Conservation (phyloP, 495 filamentous ascomycete genomes). For the Tricharina praecox region DNA sequence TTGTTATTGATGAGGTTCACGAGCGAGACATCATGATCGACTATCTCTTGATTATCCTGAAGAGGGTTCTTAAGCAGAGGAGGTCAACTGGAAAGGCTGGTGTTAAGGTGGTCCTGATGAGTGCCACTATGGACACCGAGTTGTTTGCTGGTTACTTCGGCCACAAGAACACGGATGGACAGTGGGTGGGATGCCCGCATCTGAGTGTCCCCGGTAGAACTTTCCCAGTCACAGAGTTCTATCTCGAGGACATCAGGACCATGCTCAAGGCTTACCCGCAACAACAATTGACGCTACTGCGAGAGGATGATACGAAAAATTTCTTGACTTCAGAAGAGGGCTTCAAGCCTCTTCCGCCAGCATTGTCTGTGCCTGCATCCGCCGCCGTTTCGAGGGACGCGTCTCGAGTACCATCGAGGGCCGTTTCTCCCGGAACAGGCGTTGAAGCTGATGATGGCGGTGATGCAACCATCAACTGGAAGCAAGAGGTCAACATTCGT, state of each 20-base stretch:
- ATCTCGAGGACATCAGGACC: constrained; percentile 35
- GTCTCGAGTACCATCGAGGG: constrained; percentile 19
- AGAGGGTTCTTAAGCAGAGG: constrained; percentile 31
- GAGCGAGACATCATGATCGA: constrained; percentile 41
- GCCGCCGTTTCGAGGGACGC: constrained; percentile 14
- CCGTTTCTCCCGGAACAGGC: constrained; percentile 11
- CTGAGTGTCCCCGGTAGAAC: constrained; percentile 40
- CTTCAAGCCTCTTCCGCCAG: constrained; percentile 14
- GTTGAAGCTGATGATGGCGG: constrained; percentile 19
- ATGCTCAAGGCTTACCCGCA: constrained; percentile 26
- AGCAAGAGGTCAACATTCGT: constrained; percentile 27
- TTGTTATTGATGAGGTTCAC: constrained; percentile 47
- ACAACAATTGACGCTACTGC: constrained; percentile 19
- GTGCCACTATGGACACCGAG: constrained; percentile 40
- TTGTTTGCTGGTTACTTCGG: constrained; percentile 41
- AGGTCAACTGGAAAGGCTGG: constrained; percentile 25
- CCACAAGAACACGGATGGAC: constrained; percentile 23
- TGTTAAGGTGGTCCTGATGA: constrained; percentile 43
- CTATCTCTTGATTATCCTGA: constrained; percentile 39
- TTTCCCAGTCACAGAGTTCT: constrained; percentile 38
- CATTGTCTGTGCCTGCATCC: constrained; percentile 7
- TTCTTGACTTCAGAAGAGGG: constrained; percentile 29
- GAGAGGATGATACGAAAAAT: constrained; percentile 26
- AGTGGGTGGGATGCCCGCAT: constrained; percentile 32
- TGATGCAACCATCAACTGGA: constrained; percentile 33